Conservation (phyloP, 202 grass and related monocot species). For the Carex arenaria region DNA sequence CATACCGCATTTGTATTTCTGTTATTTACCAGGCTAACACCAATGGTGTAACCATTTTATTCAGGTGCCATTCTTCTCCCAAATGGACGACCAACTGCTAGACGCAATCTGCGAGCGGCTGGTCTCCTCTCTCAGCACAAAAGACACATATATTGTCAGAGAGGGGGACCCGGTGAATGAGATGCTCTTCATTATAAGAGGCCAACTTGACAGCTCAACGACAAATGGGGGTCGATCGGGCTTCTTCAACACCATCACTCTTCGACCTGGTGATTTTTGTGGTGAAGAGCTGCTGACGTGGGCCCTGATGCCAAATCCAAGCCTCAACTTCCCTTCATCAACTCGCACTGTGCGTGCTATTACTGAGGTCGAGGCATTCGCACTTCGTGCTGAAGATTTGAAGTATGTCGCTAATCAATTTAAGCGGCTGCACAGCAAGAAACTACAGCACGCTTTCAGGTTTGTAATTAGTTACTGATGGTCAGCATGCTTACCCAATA, state of each 20-base stretch:
- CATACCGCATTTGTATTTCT: neutral
- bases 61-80: slow-evolving; percentile 88
- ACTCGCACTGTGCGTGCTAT: slow-evolving; percentile 67
- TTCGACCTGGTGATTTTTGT: slow-evolving; percentile 86
- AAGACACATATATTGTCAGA: slow-evolving; percentile 73
- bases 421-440: slow-evolving; percentile 91
- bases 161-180: slow-evolving; percentile 75
- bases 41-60: neutral
- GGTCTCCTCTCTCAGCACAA: slow-evolving; percentile 88
- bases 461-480: neutral
- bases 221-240: slow-evolving; percentile 78
- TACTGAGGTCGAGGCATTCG: slow-evolving; percentile 86
- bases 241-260: slow-evolving; percentile 93
- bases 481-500: neutral
- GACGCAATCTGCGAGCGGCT: slow-evolving; percentile 95
- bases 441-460: slow-evolving; percentile 86
- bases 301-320: slow-evolving; percentile 83
- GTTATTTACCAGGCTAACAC: neutral
- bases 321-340: slow-evolving; percentile 76
- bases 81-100: slow-evolving; percentile 94
- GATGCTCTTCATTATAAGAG: slow-evolving; percentile 94
- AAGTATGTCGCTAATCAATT: slow-evolving; percentile 97
- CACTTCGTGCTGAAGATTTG: slow-evolving; percentile 80
- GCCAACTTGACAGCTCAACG: slow-evolving; percentile 91
- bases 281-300: slow-evolving; percentile 92